A percentile compares a stretch with the other conserved stretches of the same genome.
Evolutionary conservation across 208 protist genomes (phyloP).

Genomic region (Trypanosoma rangeli): DNA sequence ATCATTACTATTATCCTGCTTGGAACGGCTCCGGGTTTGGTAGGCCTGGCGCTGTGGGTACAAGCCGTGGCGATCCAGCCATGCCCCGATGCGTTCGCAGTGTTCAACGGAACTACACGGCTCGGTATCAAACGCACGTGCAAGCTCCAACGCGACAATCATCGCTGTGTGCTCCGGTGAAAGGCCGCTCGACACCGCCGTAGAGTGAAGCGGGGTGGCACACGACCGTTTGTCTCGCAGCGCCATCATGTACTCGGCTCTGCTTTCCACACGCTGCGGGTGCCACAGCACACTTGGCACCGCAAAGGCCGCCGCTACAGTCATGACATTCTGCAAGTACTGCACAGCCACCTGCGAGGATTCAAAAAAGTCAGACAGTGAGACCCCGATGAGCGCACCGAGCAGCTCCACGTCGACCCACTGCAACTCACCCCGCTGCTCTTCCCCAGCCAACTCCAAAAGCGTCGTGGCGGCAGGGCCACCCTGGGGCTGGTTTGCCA

Average conservation of each 20-base stretch:
- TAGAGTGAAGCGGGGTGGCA: neutral
- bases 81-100: slow-evolving; percentile 48
- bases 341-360: slow-evolving; percentile 44
- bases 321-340: slow-evolving; percentile 78
- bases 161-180: slow-evolving; percentile 80
- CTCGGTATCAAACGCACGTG: slow-evolving; percentile 52
- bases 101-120: slow-evolving; percentile 41
- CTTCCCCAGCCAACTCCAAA: neutral
- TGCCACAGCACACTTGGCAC: slow-evolving; percentile 79
- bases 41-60: slow-evolving; percentile 52
- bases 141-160: slow-evolving; percentile 69
- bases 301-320: slow-evolving; percentile 42
- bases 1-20: slow-evolving; percentile 8
- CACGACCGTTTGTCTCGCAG: slow-evolving; percentile 28
- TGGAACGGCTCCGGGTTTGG: slow-evolving; percentile 21
- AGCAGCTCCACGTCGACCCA: slow-evolving; percentile 82
- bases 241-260: slow-evolving; percentile 39
- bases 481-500: neutral
- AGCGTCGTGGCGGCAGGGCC: neutral
- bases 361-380: slow-evolving; percentile 75
- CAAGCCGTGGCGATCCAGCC: slow-evolving; percentile 51
- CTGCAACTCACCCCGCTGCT: slow-evolving; percentile 48
- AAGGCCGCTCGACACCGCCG: slow-evolving; percentile 30
- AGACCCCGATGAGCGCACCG: slow-evolving; percentile 55
- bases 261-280: slow-evolving; percentile 42